Evolutionary conservation across 2,329 filamentous ascomycete genomes (phyloP).

Genomic region (Talaromyces sp.): DNA sequence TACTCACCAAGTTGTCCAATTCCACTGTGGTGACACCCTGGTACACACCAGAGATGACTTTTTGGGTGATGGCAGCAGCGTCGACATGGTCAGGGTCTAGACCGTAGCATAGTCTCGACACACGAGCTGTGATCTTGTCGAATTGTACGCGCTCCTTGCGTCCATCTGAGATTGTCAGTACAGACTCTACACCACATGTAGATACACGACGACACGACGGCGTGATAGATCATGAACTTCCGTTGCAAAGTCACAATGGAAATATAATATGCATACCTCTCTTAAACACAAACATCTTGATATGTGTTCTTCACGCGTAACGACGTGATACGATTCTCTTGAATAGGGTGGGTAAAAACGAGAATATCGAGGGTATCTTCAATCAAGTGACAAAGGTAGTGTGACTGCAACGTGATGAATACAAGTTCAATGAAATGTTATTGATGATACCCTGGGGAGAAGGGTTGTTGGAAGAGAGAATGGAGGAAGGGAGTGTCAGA

Average conservation of each 20-base stretch:
- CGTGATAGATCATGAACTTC: slow-evolving; percentile 16
- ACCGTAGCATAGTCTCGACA: slow-evolving; percentile 95
- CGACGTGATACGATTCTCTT: background rate
- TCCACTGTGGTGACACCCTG: slow-evolving; percentile 96
- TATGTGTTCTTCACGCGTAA: slow-evolving; percentile 12
- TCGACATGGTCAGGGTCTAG: slow-evolving; percentile 95
- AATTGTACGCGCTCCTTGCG: slow-evolving; percentile 99
- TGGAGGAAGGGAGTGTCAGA: slow-evolving; percentile 1
- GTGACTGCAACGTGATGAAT: background rate
- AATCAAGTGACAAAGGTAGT: background rate
- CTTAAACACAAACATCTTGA: slow-evolving; percentile 62
- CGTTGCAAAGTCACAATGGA: slow-evolving; percentile 16
- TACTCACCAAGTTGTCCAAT: slow-evolving; percentile 87
- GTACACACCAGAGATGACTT: slow-evolving; percentile 99
- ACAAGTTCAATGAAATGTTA: background rate
- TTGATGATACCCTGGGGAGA: background rate
- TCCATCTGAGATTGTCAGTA: slow-evolving; percentile 64
- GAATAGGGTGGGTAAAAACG: background rate
- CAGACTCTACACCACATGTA: background rate
- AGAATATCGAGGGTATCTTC: slow-evolving; percentile 1
- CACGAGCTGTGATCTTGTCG: slow-evolving; percentile 99
- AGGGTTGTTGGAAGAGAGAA: slow-evolving; percentile 2
- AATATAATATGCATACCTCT: slow-evolving; percentile 48
- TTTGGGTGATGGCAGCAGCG: slow-evolving; percentile 96
- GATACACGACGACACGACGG: background rate